These are phyloP conservation scores for Pseudotsuga menziesii DNA, from an alignment of 75 land plant genomes.

Conservation along the genomic window DNA sequence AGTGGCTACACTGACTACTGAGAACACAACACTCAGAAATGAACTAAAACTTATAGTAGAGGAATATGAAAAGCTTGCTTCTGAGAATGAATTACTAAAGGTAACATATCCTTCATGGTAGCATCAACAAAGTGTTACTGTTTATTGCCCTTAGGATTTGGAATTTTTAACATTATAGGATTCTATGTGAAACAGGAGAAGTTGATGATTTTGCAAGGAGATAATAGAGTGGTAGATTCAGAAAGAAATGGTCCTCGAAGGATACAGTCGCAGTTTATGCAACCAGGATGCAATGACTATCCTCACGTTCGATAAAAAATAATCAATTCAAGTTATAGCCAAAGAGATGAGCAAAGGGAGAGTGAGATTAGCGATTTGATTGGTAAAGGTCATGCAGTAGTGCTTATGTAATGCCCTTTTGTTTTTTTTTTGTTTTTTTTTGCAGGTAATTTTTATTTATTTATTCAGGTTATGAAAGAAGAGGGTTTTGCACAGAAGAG, in stretches of 20 bases:
- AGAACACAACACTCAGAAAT: constrained; percentile 15
- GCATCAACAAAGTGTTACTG: background rate
- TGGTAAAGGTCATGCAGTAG: background rate
- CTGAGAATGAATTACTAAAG: constrained; percentile 14
- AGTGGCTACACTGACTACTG: constrained; percentile 20
- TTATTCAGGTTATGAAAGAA: too few species aligned
- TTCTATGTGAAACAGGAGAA: background rate
- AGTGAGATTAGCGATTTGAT: background rate
- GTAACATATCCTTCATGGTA: constrained; percentile 12
- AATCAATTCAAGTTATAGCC: background rate
- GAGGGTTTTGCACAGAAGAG: too few species aligned
- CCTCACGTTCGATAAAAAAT: background rate
- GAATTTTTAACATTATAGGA: background rate
- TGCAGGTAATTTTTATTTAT: too few species aligned
- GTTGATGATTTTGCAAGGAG: constrained; percentile 1
- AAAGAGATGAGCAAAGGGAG: background rate
- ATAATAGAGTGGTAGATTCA: background rate
- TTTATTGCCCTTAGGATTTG: background rate
- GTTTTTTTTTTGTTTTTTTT: too few species aligned
- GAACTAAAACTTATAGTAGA: constrained; percentile 14
- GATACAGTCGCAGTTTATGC: background rate
- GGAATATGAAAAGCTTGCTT: constrained; percentile 14
- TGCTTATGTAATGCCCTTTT: too few species aligned
- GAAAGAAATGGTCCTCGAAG: background rate
- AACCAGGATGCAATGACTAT: background rate